Evolutionary conservation across 495 filamentous ascomycete species (phyloP).

Genomic region (Bacidia gigantensis): DNA sequence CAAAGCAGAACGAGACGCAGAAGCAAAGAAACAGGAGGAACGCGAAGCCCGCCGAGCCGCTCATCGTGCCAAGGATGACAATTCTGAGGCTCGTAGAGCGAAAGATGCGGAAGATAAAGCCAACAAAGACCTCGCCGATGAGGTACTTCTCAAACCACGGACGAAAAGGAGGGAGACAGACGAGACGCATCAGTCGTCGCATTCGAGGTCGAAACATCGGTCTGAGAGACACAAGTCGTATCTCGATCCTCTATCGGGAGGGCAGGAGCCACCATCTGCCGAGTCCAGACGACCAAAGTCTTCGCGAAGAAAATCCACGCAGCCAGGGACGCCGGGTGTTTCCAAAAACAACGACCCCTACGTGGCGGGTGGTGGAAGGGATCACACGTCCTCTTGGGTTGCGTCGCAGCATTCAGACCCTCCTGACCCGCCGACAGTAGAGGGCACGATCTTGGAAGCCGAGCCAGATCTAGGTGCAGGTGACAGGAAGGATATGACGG

Average conservation of each 20-base stretch:
- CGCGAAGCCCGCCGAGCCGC: conserved; percentile 32
- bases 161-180: conserved; percentile 11
- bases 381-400: conserved; percentile 50
- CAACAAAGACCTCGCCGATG: conserved; percentile 28
- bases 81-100: conserved; percentile 31
- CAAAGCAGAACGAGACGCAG: conserved; percentile 31
- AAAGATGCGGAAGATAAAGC: conserved; percentile 35
- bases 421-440: conserved; percentile 42
- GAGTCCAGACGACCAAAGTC: conserved; percentile 15
- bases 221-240: conserved; percentile 16
- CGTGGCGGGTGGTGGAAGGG: conserved; percentile 22
- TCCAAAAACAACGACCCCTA: conserved; percentile 17
- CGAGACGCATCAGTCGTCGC: conserved; percentile 13
- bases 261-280: conserved; percentile 12
- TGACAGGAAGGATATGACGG: background rate
- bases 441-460: conserved; percentile 40
- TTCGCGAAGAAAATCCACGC: conserved; percentile 15
- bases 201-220: conserved; percentile 6
- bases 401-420: conserved; percentile 41
- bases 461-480: conserved; percentile 26
- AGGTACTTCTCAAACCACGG: conserved; percentile 10
- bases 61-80: conserved; percentile 36
- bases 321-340: conserved; percentile 8
- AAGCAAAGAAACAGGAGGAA: conserved; percentile 33
- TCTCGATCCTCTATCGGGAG: conserved; percentile 10